Base-by-base conservation (phyloP, 2,329 filamentous ascomycete genomes). In the Sarocladium brachiariae region DNA sequence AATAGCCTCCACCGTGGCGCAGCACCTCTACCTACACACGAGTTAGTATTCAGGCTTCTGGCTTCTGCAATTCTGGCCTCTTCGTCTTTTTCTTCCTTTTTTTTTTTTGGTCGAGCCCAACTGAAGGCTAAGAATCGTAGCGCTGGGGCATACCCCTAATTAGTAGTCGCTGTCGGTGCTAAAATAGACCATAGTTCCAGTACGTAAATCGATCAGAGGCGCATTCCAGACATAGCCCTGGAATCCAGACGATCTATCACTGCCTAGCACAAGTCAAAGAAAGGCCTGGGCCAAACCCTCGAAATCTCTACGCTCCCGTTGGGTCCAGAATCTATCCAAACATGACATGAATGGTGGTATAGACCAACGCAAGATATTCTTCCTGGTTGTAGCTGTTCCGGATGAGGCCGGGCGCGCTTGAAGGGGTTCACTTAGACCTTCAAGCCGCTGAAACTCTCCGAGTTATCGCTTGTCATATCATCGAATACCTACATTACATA, bases 1-100 rank as follows among this genome's bases (percentile, higher is more conserved):
- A 27, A 25, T n/a, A 43, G 39, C 23, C 7, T 14, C 23, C 39
- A 43, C n/a, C 39, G 39, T 43, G 39, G 39, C 39, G 39, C 39
- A 43, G 39, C 39, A 43, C 37, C 37, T 21, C 14, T 7, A 23
- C 34, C 14, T 37, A n/a, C 34, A 6, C 34, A 37, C n/a, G n/a
- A n/a, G n/a, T n/a, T n/a, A n/a, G n/a, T n/a, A n/a, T n/a, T 11
- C 27, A 13, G 27, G 13, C 27, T 31, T 31, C 37, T 39, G 37
- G 7, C 37, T 14, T 27, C 23, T 30, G 27, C n/a, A 30, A 30
- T 30, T 30, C 27, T 30, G 27, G 27, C 27, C 27, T 13, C 27
- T 30, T 30, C 13, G 27, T 7, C 7, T 30, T 7, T 7, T n/a
- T n/a, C n/a, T 39, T 23, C 23, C 37, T 8, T 19, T 9, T 21